Conservation (phyloP, 176 grass and related monocot genomes). For the Zea luxurians region DNA sequence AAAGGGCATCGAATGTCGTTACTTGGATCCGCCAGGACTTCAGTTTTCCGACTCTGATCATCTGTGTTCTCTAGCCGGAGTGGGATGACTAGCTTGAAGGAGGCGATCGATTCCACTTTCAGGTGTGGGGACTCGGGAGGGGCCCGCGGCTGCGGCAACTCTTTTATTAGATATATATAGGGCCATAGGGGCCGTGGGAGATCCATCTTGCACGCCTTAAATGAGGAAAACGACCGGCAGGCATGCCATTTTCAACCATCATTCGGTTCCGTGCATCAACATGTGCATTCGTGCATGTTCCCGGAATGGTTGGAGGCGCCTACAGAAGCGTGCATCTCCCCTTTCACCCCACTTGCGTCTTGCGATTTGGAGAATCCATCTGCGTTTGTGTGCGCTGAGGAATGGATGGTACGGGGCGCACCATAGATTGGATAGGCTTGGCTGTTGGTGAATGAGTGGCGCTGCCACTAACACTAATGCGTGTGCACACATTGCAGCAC, state of each 20-base stretch:
- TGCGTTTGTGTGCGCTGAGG: not conserved
- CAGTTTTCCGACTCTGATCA: too few species aligned
- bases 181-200: not conserved
- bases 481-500: too few species aligned
- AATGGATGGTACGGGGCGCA: not conserved
- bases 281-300: slow-evolving; percentile 9
- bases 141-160: not conserved
- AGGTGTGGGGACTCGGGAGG: not conserved
- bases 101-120: not conserved
- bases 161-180: not conserved
- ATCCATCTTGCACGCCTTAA: slow-evolving; percentile 32
- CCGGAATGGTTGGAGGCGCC: too few species aligned
- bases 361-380: not conserved
- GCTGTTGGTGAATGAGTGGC: not conserved
- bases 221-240: slow-evolving; percentile 34
- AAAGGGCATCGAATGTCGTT: too few species aligned
- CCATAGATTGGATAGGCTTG: not conserved
- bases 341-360: slow-evolving; percentile 7
- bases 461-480: not conserved
- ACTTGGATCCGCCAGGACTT: too few species aligned
- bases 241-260: slow-evolving; percentile 18
- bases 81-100: not conserved
- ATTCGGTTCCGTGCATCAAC: not conserved
- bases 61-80: too few species aligned
- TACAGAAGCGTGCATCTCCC: slow-evolving; percentile 26